Percentiles rank a stretch among this genome's conserved stretches.
Evolutionary conservation across 495 filamentous ascomycete species (phyloP).

Genomic region (Amphirosellinia nigrospora): DNA sequence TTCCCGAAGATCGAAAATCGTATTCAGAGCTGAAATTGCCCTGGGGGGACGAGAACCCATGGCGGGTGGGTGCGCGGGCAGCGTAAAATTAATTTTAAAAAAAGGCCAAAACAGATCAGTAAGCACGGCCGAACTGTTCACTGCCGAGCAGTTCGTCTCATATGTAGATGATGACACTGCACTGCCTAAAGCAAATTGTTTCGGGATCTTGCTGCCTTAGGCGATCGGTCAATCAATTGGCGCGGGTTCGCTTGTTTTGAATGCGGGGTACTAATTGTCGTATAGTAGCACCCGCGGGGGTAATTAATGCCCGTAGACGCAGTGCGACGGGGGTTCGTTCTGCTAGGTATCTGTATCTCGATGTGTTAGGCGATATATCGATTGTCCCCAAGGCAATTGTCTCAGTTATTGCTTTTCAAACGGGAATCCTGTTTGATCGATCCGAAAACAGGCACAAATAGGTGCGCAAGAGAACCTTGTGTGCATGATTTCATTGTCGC

Average conservation of each 20-base stretch:
- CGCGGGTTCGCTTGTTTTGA: neutral
- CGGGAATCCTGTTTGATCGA: neutral
- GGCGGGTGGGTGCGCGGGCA: neutral
- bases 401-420: neutral
- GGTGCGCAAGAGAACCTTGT: too few relatives aligned
- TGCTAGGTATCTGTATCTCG: neutral
- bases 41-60: too few relatives aligned
- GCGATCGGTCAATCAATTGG: neutral
- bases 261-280: constrained; percentile 1
- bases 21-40: neutral
- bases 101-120: neutral
- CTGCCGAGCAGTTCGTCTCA: constrained; percentile 4
- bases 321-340: neutral
- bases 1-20: neutral
- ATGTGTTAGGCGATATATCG: neutral
- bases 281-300: neutral
- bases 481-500: too few relatives aligned
- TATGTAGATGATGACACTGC: neutral
- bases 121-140: neutral
- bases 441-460: too few relatives aligned
- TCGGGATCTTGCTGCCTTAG: neutral
- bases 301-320: neutral
- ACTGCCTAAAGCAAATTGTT: neutral
- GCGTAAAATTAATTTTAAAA: too few relatives aligned
- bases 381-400: neutral